Evolutionary conservation across 176 grass and related monocot genomes (phyloP), one percentile per base, ranked within the genome.

Genomic region (Rhynchospora pubera): DNA sequence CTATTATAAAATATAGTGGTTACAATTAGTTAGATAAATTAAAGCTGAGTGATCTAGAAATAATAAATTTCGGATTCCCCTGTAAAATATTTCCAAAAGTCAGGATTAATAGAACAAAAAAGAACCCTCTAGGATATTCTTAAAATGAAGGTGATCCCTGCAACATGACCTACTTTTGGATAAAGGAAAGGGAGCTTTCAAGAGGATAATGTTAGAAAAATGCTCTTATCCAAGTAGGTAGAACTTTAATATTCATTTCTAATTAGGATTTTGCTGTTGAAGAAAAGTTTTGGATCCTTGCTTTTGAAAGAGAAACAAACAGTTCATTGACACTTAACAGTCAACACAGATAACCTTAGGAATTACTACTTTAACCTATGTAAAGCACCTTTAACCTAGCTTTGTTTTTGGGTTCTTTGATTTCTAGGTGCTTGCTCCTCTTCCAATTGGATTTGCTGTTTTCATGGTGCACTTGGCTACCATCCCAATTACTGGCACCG

Each of bases 401-500:
- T 81, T 80, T 26, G 13, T 42, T 79, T 19, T 59, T 61, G 26
- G 77, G 8, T 0, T 79, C 10, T 59, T 79, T 61, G 9, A 24
- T 52, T 18, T 82, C 7, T 65, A 82, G 79, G 79, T 82, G 79
- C 79, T 82, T 5, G 79, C 79, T 50, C 79, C 79, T 14, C 79
- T 82, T 64, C 79, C 79, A 66, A 82, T 82, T 39, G 79, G 79
- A 15, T 82, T 82, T 51, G 79, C 79, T 30, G 79, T 82, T 23
- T 82, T 82, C 79, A 82, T 82, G 19, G 79, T 82, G 59, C 79
- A 82, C 79, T 82, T 82, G 61, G 79, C 79, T 23, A 82, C 79
- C 79, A 82, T 82, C 45, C 79, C 79, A 21, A 67, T 82, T 50
- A 82, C 79, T 15, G 79, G 79, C 14, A 82, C 79, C 14, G 79